Evolutionary conservation across 2,329 filamentous ascomycete genomes (phyloP).

Genomic region (Monilinia fructigena): DNA sequence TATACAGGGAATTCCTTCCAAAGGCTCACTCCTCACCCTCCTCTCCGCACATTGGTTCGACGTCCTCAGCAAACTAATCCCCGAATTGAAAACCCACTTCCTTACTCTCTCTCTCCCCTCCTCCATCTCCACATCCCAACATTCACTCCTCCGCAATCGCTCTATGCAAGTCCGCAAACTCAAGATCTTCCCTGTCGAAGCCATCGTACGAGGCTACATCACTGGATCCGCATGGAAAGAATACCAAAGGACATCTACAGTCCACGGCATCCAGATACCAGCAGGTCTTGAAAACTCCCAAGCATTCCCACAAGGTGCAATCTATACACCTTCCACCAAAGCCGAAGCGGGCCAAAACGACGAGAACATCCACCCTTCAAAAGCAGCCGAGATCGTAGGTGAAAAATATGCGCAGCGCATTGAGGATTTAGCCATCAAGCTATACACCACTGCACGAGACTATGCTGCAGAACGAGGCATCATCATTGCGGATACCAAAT

Average conservation of each 20-base stretch:
- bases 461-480: constrained; percentile 60
- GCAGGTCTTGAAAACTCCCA: constrained; percentile 60
- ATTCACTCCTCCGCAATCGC: constrained; percentile 49
- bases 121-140: constrained; percentile 46
- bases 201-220: constrained; percentile 71
- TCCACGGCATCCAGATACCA: constrained; percentile 62
- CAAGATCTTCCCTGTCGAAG: constrained; percentile 65
- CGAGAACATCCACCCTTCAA: constrained; percentile 65
- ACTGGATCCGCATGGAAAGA: constrained; percentile 71
- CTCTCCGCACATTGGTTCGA: constrained; percentile 69
- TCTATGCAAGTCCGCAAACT: constrained; percentile 66
- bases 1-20: constrained; percentile 62
- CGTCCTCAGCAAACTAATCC: constrained; percentile 55
- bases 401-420: constrained; percentile 58
- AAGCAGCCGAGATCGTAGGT: constrained; percentile 51
- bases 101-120: constrained; percentile 56
- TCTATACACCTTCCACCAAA: constrained; percentile 69
- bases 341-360: constrained; percentile 66
- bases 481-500: constrained; percentile 73
- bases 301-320: constrained; percentile 55
- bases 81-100: constrained; percentile 62
- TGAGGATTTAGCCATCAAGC: constrained; percentile 55
- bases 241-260: constrained; percentile 61
- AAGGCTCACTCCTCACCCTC: constrained; percentile 65
- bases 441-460: constrained; percentile 57